These are phyloP conservation scores for Helicocarpus griseus DNA, from an alignment of 2,329 filamentous ascomycete species.

Conservation along the genomic window DNA sequence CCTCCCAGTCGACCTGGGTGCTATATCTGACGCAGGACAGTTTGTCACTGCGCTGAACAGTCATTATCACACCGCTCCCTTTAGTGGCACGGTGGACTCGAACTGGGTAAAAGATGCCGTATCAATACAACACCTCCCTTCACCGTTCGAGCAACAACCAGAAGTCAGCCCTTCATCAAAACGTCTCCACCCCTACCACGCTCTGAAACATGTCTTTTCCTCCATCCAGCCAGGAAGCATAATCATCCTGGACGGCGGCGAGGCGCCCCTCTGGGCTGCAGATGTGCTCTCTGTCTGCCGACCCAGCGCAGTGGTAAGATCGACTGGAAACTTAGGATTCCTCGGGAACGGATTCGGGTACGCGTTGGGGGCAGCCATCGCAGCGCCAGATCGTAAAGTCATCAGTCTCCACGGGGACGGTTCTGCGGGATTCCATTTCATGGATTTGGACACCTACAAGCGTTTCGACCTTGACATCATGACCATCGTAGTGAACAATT, in stretches of 20 bases:
- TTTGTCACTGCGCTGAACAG: constrained; percentile 23
- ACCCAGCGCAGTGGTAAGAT: constrained; percentile 29
- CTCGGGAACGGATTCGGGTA: not conserved
- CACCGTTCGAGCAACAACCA: constrained; percentile 15
- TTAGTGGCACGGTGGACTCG: not conserved
- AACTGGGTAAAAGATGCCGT: not conserved
- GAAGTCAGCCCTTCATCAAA: constrained; percentile 17
- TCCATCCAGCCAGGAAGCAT: constrained; percentile 27
- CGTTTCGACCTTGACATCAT: not conserved
- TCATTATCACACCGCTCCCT: constrained; percentile 7
- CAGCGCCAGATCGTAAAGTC: not conserved
- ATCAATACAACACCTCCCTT: constrained; percentile 12
- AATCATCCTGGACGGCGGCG: constrained; percentile 21
- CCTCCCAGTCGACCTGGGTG: constrained; percentile 30
- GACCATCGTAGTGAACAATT: not conserved
- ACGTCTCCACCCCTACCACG: constrained; percentile 36
- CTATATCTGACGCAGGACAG: constrained; percentile 31
- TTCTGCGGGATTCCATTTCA: not conserved
- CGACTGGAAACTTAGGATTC: not conserved
- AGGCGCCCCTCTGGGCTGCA: constrained; percentile 19
- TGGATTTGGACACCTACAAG: not conserved
- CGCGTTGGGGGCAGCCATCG: not conserved
- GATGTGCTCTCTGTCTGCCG: constrained; percentile 32
- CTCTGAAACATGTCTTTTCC: constrained; percentile 28
- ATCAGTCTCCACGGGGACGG: not conserved